Percentiles rank a stretch among this genome's conserved stretches.
These are phyloP conservation scores for Salinomyces thailandicus DNA, from an alignment of 2,329 filamentous ascomycete species.

Conservation along the genomic window DNA sequence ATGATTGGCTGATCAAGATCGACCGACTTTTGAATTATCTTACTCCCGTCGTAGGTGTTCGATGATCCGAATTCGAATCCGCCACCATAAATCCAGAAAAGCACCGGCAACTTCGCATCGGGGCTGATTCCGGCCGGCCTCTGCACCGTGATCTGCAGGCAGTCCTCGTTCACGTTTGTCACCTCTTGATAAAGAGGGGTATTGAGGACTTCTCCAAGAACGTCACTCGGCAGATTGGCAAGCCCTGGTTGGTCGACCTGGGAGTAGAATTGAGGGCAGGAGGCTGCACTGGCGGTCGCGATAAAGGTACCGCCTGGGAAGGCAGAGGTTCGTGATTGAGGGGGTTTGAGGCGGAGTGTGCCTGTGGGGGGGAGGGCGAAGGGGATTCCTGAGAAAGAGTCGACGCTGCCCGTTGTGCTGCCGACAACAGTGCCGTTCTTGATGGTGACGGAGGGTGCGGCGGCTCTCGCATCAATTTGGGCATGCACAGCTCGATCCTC, in stretches of 20 bases:
- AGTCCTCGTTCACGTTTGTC: slow-evolving; percentile 32
- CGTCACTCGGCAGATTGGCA: slow-evolving; percentile 23
- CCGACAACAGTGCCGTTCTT: slow-evolving; percentile 49
- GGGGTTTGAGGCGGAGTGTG: slow-evolving; percentile 56
- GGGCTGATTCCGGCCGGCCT: slow-evolving; percentile 29
- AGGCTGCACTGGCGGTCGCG: slow-evolving; percentile 46
- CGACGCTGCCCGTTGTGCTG: slow-evolving; percentile 38
- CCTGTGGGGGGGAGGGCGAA: slow-evolving; percentile 62
- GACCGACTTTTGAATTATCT: slow-evolving; percentile 33
- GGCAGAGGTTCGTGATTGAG: slow-evolving; percentile 46
- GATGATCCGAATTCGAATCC: slow-evolving; percentile 32
- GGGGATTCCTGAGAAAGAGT: slow-evolving; percentile 64
- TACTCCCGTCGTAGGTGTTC: slow-evolving; percentile 32
- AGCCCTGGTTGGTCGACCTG: slow-evolving; percentile 33
- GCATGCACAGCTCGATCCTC: background rate
- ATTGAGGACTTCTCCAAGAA: slow-evolving; percentile 30
- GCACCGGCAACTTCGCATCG: slow-evolving; percentile 33
- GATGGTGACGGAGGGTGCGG: slow-evolving; percentile 44
- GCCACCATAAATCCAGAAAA: slow-evolving; percentile 42
- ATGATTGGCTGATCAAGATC: slow-evolving; percentile 53
- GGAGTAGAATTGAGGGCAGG: slow-evolving; percentile 64
- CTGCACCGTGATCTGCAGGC: slow-evolving; percentile 29
- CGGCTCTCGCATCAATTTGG: slow-evolving; percentile 5
- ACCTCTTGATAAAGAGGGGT: slow-evolving; percentile 30
- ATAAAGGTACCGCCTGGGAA: slow-evolving; percentile 48